Evolutionary conservation across 768 basidiomycete species (phyloP).

Genomic region (Leucosporidium scottii): DNA sequence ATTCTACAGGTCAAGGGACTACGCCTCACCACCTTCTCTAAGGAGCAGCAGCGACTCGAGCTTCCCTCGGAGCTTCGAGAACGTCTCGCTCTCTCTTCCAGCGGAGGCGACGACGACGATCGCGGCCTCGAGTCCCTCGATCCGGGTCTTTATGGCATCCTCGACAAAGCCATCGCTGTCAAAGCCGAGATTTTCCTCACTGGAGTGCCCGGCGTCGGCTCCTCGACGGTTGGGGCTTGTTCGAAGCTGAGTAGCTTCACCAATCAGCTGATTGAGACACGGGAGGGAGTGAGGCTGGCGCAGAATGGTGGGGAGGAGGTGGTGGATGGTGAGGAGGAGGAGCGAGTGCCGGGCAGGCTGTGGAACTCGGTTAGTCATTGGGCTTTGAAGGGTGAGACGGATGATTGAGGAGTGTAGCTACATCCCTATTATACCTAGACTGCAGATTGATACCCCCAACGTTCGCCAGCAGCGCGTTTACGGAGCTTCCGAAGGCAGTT

Average conservation of each 20-base stretch:
- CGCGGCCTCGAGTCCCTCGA: constrained; percentile 42
- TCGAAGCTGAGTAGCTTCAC: constrained; percentile 50
- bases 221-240: constrained; percentile 27
- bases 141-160: constrained; percentile 51
- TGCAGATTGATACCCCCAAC: too few relatives aligned
- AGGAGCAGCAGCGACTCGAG: constrained; percentile 40
- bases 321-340: constrained; percentile 28
- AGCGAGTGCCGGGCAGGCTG: constrained; percentile 6
- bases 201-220: constrained; percentile 37
- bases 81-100: neutral
- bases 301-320: constrained; percentile 33
- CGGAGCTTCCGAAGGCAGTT: too few relatives aligned
- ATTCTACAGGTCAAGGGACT: constrained; percentile 45
- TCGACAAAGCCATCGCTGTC: constrained; percentile 55
- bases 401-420: neutral
- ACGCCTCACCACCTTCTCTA: constrained; percentile 48
- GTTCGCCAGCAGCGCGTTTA: too few relatives aligned
- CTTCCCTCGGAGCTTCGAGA: constrained; percentile 2
- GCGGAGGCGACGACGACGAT: constrained; percentile 6
- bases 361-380: constrained; percentile 9
- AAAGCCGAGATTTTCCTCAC: constrained; percentile 51
- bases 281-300: constrained; percentile 40
- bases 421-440: too few relatives aligned
- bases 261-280: constrained; percentile 50
- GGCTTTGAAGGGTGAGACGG: neutral